Percentiles rank a stretch among this genome's conserved stretches.
These are phyloP conservation scores for Colletotrichum sp. DNA, from an alignment of 2,329 filamentous ascomycete species.

Conservation along the genomic window DNA sequence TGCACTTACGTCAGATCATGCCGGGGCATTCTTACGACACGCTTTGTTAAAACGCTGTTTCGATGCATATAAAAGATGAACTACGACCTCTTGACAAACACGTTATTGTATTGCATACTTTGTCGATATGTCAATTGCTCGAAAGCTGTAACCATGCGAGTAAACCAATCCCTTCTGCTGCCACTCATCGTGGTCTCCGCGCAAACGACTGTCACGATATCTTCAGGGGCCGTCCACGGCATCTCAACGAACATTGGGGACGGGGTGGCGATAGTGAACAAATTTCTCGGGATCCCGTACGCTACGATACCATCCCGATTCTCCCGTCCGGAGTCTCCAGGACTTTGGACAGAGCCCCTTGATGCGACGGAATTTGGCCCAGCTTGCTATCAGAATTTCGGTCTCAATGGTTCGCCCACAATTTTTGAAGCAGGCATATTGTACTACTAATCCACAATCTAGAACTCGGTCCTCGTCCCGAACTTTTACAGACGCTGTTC, in stretches of 20 bases:
- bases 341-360: not conserved
- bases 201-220: not conserved
- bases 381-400: conserved; percentile 11
- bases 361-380: not conserved
- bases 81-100: not conserved
- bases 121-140: not conserved
- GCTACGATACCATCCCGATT: conserved; percentile 51
- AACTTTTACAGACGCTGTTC: conserved; percentile 26
- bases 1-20: not conserved
- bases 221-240: not conserved
- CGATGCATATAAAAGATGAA: not conserved
- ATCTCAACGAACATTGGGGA: not conserved
- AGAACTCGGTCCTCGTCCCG: conserved; percentile 25
- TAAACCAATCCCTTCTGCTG: not conserved
- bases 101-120: not conserved
- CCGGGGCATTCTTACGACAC: not conserved
- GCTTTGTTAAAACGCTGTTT: not conserved
- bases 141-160: not conserved
- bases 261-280: conserved; percentile 28
- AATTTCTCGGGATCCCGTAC: conserved; percentile 58
- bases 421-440: not conserved
- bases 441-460: not conserved
- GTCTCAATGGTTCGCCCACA: not conserved
- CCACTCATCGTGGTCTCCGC: not conserved
- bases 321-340: not conserved